Evolutionary conservation across 768 basidiomycete species (phyloP), one percentile per base, ranked within the genome.

Genomic region (Trichaptum fuscoviolaceum): DNA sequence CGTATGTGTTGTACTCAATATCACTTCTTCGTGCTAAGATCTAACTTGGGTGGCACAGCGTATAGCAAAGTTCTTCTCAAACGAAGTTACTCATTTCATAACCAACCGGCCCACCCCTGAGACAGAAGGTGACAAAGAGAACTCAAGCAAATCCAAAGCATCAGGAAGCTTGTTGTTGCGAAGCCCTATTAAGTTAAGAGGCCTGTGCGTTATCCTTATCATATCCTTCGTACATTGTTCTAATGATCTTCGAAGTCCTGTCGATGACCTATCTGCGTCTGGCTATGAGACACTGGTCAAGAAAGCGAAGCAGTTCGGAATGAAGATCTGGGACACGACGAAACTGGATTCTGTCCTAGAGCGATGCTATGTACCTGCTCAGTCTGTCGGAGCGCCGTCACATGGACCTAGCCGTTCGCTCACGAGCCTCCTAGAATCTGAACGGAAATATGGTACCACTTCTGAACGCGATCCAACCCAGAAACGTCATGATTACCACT

Each of bases 401-500:
- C 74, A 75, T 62, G 70, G 71, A 66, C 72, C 76, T 58, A 72
- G 72, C 60, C 84, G 80, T 57, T 81, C 84, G 66, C 80, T 92
- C 30, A 84, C 83, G 15, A 85, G 82, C 35, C 81, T 92, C 20
- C 79, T 93, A 58, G 87, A 93, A 71, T 89, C 90, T 23, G 97
- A 99, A 75, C 88, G 88, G 68, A 76, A 92, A 57, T 87, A 93
- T 69, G 97, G 97, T 60, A 83, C 83, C 2, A 91, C 88, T 1
- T 89, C 87, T 20, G 97, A 99, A 79, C 92, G 96, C 60, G 97
- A 99, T 77, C 90, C 93, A 0, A 88, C 85, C 23, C 92, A 95
- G 68, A 92, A 86, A 68, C 87, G 95, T 63, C 89, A 91, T 69
- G 95, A 96, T 75, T 93, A 87, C 73, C 86, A 84, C 66, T 99